Conservation (phyloP, 495 filamentous ascomycete species). For the Tuber indicum region DNA sequence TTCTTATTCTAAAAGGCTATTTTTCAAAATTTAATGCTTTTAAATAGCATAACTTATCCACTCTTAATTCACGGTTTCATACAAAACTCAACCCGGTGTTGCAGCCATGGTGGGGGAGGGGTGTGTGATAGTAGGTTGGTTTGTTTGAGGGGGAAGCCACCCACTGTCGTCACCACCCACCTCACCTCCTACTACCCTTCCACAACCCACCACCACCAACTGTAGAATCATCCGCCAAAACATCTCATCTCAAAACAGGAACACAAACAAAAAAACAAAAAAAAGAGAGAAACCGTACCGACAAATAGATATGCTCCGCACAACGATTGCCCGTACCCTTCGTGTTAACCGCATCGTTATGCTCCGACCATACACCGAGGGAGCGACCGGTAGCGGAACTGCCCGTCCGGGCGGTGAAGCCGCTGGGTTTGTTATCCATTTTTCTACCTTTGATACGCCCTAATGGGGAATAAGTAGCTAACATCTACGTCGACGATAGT, state of each 20-base stretch:
- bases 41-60: neutral
- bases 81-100: neutral
- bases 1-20: neutral
- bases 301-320: conserved; percentile 38
- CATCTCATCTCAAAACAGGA: neutral
- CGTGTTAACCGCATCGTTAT: conserved; percentile 31
- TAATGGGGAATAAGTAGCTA: conserved; percentile 3
- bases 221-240: neutral
- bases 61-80: neutral
- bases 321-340: conserved; percentile 34
- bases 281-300: conserved; percentile 13
- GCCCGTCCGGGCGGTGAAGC: conserved; percentile 46
- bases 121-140: neutral
- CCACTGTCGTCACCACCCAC: neutral
- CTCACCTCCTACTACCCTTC: neutral
- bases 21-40: neutral
- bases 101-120: neutral
- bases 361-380: conserved; percentile 42
- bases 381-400: conserved; percentile 47
- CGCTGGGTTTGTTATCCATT: conserved; percentile 41
- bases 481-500: conserved; percentile 37
- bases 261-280: conserved; percentile 17
- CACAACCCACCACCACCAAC: neutral
- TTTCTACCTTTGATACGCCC: neutral
- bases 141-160: neutral